These are phyloP conservation scores for Alternaria sp. DNA, from an alignment of 2,329 filamentous ascomycete genomes.

Conservation along the genomic window DNA sequence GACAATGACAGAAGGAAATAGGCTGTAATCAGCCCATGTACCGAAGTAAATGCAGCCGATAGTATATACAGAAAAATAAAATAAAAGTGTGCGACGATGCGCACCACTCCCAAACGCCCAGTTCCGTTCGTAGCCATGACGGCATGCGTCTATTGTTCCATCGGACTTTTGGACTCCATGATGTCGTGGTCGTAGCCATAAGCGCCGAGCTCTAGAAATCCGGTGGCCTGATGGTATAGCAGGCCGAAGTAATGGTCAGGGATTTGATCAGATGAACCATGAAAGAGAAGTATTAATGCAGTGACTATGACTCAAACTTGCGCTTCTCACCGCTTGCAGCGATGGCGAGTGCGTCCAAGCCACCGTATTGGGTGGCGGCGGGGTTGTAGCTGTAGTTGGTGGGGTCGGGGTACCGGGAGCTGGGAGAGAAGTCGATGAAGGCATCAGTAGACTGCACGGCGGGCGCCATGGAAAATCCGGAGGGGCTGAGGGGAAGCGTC, in stretches of 20 bases:
- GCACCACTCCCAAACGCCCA: conserved; percentile 24
- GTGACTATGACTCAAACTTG: conserved; percentile 39
- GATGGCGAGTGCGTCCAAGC: conserved; percentile 49
- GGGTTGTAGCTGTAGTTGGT: conserved; percentile 35
- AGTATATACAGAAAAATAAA: conserved; percentile 29
- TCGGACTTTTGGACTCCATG: conserved; percentile 33
- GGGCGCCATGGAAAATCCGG: conserved; percentile 38
- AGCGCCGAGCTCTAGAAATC: conserved; percentile 20
- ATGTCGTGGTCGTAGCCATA: conserved; percentile 14
- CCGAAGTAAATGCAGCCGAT: conserved; percentile 9
- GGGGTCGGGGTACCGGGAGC: conserved; percentile 45
- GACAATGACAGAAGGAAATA: conserved; percentile 1
- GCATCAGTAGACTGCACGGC: conserved; percentile 39
- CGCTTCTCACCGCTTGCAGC: conserved; percentile 50
- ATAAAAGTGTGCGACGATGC: conserved; percentile 17
- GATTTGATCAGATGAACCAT: conserved; percentile 6
- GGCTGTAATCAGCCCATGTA: conserved; percentile 4
- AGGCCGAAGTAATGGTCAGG: conserved; percentile 7
- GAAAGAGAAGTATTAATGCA: neutral
- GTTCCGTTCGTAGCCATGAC: conserved; percentile 49
- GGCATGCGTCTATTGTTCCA: conserved; percentile 51
- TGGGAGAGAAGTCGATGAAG: conserved; percentile 33
- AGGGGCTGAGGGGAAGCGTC: conserved; percentile 38
- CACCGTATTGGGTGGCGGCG: conserved; percentile 36
- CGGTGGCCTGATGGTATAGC: neutral